Conservation (phyloP, 176 grass and related monocot genomes). For the Musa acuminata region DNA sequence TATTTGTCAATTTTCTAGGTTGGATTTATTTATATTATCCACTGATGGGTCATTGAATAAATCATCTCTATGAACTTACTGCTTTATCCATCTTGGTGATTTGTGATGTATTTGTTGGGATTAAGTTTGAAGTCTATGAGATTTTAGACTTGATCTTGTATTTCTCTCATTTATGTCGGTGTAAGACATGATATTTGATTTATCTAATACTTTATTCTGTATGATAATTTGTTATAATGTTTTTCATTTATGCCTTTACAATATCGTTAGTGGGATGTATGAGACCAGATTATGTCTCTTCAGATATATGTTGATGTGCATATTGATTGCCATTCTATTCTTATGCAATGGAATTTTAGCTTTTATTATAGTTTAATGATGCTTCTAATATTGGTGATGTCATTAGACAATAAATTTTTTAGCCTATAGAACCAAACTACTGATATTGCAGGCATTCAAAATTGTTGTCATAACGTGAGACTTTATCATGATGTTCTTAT, state of each 20-base stretch:
- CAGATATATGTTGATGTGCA: not conserved
- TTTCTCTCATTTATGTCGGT: not conserved
- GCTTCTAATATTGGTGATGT: no score
- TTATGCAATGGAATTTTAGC: no score
- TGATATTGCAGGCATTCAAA: no score
- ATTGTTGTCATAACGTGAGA: no score
- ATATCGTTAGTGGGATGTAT: not conserved
- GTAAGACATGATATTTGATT: not conserved
- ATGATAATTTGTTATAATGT: not conserved
- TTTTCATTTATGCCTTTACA: not conserved
- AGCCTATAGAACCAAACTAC: no score
- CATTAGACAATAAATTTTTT: no score
- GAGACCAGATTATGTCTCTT: not conserved
- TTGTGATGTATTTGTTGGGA: not conserved
- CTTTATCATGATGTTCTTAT: no score
- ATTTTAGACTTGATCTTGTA: not conserved
- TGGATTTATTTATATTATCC: not conserved
- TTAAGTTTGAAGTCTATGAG: not conserved
- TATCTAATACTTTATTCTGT: not conserved
- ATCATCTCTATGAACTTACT: not conserved
- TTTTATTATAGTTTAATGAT: no score
- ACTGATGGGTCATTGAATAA: not conserved
- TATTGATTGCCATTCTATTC: no score
- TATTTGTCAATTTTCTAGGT: not conserved
- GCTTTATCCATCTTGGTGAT: not conserved